Percentiles rank a stretch among this genome's conserved stretches.
These are phyloP conservation scores for Tetrapisispora nanseiensis DNA, from an alignment of 805 yeast species.

Conservation along the genomic window DNA sequence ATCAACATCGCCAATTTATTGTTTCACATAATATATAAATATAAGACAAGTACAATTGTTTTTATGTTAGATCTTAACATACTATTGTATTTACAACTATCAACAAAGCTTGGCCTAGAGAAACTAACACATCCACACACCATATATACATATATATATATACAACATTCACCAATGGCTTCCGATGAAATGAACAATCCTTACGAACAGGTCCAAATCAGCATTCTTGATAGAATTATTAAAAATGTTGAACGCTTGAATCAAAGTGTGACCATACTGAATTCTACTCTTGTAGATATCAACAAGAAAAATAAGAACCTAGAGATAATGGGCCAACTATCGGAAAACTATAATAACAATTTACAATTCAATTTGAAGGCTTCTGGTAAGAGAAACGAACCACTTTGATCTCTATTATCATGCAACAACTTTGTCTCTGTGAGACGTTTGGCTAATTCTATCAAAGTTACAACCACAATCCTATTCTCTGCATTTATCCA, in stretches of 20 bases:
- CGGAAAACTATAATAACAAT: conserved; percentile 66
- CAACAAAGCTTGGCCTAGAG: no score
- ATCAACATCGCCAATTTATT: no score
- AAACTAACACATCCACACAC: no score
- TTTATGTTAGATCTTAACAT: no score
- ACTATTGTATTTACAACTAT: no score
- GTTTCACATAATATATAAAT: no score
- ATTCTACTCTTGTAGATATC: conserved; percentile 48
- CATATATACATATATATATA: no score
- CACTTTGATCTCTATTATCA: conserved; percentile 7
- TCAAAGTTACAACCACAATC: no score
- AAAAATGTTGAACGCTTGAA: conserved; percentile 68
- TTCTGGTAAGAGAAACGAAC: conserved; percentile 44
- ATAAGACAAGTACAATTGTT: no score
- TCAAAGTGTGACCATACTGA: conserved; percentile 56
- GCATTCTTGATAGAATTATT: conserved; percentile 64
- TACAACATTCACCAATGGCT: neutral
- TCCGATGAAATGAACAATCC: conserved; percentile 62
- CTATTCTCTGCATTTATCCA: no score
- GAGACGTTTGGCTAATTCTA: no score
- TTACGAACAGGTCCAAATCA: conserved; percentile 72
- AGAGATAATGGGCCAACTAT: conserved; percentile 64
- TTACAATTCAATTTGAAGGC: conserved; percentile 61
- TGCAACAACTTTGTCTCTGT: no score
- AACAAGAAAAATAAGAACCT: conserved; percentile 59